Base-by-base conservation (phyloP, 805 yeast genomes). In the Grigorovia yakushimaensis region DNA sequence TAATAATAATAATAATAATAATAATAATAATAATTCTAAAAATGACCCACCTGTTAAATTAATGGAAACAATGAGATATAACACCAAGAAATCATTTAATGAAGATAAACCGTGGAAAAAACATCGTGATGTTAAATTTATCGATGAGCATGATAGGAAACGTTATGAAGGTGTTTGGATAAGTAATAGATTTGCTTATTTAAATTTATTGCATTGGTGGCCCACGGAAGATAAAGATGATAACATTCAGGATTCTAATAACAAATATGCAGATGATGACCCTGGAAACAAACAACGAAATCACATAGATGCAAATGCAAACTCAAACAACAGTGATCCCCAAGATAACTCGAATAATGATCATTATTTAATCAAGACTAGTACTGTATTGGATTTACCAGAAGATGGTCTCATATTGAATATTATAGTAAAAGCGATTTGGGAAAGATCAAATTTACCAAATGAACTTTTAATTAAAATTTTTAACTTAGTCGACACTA, bases 131-230 rank as follows among this genome's bases (percentile, higher is more conserved):
- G 70, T 80, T 5, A 60, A 70, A 53, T 62, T 69, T 39, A 67
- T 73, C n/a, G 71, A 76, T 1, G 80, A 77, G 41, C 74, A 70
- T 41, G 98, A 93, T 61, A 73, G 86, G 49, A 88, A 88, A 60
- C 67, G 98, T 37, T 93, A 91, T 64, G 97, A 89, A 64, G 94
- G 95, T 22, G 76, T 93, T 15, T 93, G 96, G 96, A 95, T 84
- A 0, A 80, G 95, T 33, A 93, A 93, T 60, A 79, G 78, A 52
- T 95, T 93, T 2, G 58, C 68, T 3, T 82, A 82, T 56, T 62
- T 82, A 53, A 71, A 70, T 36, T 42, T 62, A 20, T 53, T 65
- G 11, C 60, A 61, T 15, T 63, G 67, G 66, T 63, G 65, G 64
- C 55, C 54, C 5, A 23, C 13, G 19, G 40, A 45, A 18, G 21